phyloP scores from a whole-genome alignment of 2,329 filamentous ascomycete species.

The Boeremia exigua region DNA sequence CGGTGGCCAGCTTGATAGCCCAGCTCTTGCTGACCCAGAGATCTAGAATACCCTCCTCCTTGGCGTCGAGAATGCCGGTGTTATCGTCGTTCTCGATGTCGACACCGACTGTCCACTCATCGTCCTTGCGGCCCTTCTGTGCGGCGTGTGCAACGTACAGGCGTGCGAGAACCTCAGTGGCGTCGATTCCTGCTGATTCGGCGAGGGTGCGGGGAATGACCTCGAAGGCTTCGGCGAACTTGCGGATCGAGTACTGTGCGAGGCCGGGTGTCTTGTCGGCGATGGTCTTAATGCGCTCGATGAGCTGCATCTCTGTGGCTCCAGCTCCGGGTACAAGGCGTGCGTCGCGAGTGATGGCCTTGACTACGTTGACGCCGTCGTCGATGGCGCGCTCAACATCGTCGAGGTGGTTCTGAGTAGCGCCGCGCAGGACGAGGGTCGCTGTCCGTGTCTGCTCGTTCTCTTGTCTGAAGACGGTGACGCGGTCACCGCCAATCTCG shows the following conservation, averaged over 20 bases:
- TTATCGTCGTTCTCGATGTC: conserved; percentile 89
- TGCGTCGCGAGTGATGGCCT: conserved; percentile 94
- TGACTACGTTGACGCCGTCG: conserved; percentile 97
- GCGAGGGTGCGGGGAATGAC: conserved; percentile 93
- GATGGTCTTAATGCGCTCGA: conserved; percentile 87
- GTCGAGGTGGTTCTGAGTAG: conserved; percentile 97
- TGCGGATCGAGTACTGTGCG: conserved; percentile 95
- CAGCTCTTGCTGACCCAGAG: conserved; percentile 90
- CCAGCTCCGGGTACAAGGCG: conserved; percentile 92
- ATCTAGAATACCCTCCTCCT: conserved; percentile 88
- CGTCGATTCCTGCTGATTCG: conserved; percentile 93
- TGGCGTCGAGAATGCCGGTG: conserved; percentile 82
- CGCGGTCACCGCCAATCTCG: conserved; percentile 96
- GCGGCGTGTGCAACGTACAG: conserved; percentile 88
- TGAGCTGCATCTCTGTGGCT: conserved; percentile 90
- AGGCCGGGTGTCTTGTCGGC: conserved; percentile 93
- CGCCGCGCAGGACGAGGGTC: conserved; percentile 90
- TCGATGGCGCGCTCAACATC: conserved; percentile 97
- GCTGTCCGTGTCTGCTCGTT: conserved; percentile 90
- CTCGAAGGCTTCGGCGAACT: conserved; percentile 97
- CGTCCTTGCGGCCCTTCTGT: conserved; percentile 58
- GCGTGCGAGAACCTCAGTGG: conserved; percentile 92
- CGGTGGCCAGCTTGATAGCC: conserved; percentile 96
- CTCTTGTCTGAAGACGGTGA: conserved; percentile 98
- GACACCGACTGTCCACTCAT: conserved; percentile 91